These are phyloP conservation scores for Dianthus caryophyllus DNA, from an alignment of 148 eudicot genomes.

Conservation along the genomic window DNA sequence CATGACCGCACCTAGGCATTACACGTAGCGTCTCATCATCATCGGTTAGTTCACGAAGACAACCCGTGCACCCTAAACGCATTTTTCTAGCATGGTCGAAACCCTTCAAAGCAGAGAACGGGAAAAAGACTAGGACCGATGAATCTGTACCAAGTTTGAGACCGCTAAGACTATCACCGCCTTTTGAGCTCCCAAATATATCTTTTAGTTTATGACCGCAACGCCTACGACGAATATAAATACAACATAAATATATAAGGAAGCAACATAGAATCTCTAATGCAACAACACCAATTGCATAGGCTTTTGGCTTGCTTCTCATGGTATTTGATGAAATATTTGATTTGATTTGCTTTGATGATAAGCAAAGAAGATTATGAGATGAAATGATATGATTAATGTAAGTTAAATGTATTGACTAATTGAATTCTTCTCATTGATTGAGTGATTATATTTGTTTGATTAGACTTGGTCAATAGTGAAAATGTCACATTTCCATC, in stretches of 20 bases:
- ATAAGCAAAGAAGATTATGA: neutral
- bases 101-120: slow-evolving; percentile 31
- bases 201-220: slow-evolving; percentile 11
- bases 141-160: neutral
- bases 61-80: slow-evolving; percentile 35
- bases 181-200: neutral
- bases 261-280: slow-evolving; percentile 18
- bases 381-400: neutral
- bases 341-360: too few relatives aligned
- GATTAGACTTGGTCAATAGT: neutral
- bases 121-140: slow-evolving; percentile 21
- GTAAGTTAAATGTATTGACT: neutral
- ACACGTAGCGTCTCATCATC: slow-evolving; percentile 40
- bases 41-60: slow-evolving; percentile 32
- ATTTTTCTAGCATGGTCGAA: slow-evolving; percentile 31
- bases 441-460: neutral
- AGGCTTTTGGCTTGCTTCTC: slow-evolving; percentile 11
- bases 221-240: slow-evolving; percentile 19
- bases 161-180: neutral
- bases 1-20: slow-evolving; percentile 41
- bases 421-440: neutral
- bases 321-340: slow-evolving; percentile 3
- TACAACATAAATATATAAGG: slow-evolving; percentile 20
- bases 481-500: slow-evolving; percentile 7
- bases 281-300: slow-evolving; percentile 10